Evolutionary conservation across 352 stramenopile genomes (phyloP), one percentile per base, ranked within the genome.

Genomic region (Pseudoperonospora humuli): DNA sequence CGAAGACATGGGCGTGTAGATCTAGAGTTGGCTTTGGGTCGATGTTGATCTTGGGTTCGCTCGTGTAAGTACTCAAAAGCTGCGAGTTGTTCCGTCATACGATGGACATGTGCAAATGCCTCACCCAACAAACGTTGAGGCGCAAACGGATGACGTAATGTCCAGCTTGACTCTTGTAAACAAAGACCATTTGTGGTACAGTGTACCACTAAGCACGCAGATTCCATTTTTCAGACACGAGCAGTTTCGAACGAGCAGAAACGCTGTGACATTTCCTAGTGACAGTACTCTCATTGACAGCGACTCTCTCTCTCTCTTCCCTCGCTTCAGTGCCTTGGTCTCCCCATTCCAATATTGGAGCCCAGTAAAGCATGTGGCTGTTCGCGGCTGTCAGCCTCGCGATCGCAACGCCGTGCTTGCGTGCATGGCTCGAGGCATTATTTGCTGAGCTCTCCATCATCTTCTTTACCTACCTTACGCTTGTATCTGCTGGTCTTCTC

Each of bases 371-470:
- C 25, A 86, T 86, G 70, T 76, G 69, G 70, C 48, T 77, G 26
- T 84, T 83, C 45, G 57, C 49, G 21, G 58, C 45, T 31, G 71
- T 86, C 47, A 70, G 55, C 41, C 19, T 77, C 18, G 70, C 70
- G 20, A 71, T 86, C 51, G 64, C 60, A 19, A 75, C 66, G 55
- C 69, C 74, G 9, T 61, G 54, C 29, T 52, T 86, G 45, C 74
- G 74, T 54, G 54, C 58, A 9, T 66, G 56, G 56, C 69, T 86
- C 29, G 68, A 86, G 38, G 49, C 50, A 36, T 45, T 83, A 5
- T 86, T 86, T 45, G 66, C 74, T 7, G 70, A 86, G 54, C 59
- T 86, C 28, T 63, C 64, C 18, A 53, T 83, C 57, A 28, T 84
- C 36, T 84, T 84, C 52, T 67, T 86, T 56, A 79, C 64, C 38